Percentiles rank a stretch among this genome's conserved stretches.
Evolutionary conservation across 2,329 filamentous ascomycete species (phyloP).

Genomic region (Neophaeococcomyces aloes): DNA sequence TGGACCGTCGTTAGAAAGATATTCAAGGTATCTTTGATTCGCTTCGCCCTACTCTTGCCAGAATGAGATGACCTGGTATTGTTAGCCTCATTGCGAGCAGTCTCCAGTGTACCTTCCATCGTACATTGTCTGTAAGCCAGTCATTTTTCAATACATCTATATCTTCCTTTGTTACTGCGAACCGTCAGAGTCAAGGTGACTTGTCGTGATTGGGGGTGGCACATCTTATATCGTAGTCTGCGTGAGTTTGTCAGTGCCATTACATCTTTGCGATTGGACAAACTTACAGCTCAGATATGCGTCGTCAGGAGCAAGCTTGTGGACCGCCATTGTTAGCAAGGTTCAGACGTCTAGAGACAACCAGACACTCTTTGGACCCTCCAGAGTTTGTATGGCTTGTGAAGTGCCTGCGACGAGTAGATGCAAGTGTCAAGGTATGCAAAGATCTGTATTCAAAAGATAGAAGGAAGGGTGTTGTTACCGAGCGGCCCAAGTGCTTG

Average conservation of each 20-base stretch:
- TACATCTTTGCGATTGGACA: background rate
- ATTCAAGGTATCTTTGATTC: background rate
- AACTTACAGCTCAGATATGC: constrained; percentile 60
- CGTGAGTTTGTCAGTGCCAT: background rate
- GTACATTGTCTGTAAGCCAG: constrained; percentile 93
- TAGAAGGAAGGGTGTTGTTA: constrained; percentile 26
- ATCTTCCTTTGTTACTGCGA: constrained; percentile 73
- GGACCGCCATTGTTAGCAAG: constrained; percentile 12
- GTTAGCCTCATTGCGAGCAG: constrained; percentile 6
- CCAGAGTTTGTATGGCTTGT: no score
- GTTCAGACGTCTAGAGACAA: background rate
- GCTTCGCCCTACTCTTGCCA: constrained; percentile 71
- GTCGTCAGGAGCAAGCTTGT: constrained; percentile 50
- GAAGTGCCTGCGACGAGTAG: no score
- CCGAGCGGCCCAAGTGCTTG: constrained; percentile 42
- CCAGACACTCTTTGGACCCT: background rate
- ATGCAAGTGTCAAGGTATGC: background rate
- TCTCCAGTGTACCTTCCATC: constrained; percentile 23
- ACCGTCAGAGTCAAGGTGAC: constrained; percentile 9
- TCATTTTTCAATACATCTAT: constrained; percentile 79
- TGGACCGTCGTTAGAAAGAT: background rate
- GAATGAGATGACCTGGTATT: constrained; percentile 72
- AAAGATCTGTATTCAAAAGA: no score
- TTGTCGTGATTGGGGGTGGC: constrained; percentile 26
- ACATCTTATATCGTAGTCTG: constrained; percentile 58